Evolutionary conservation across 2,329 filamentous ascomycete species (phyloP).

Genomic region (Diaporthe citri): DNA sequence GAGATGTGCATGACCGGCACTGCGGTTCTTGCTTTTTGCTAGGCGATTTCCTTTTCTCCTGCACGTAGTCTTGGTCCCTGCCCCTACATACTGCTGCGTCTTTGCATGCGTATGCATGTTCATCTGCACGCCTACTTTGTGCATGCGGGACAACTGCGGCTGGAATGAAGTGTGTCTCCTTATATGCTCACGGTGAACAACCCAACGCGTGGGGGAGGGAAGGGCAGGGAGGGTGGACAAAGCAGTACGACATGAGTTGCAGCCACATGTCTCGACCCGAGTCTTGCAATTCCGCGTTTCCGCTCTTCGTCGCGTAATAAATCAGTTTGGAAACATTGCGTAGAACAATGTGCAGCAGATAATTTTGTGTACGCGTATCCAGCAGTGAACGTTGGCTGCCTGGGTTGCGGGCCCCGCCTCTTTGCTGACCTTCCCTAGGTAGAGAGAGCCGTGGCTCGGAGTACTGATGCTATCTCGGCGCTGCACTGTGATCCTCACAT

Average conservation of each 20-base stretch:
- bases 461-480: no score
- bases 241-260: not conserved
- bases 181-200: not conserved
- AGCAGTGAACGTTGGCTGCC: not conserved
- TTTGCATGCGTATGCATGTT: not conserved
- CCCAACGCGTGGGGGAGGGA: constrained; percentile 5
- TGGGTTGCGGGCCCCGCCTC: not conserved
- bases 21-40: not conserved
- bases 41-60: not conserved
- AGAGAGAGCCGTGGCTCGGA: no score
- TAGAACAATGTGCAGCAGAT: not conserved
- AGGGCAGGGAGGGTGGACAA: no score
- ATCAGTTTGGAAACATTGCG: not conserved
- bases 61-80: not conserved
- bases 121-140: not conserved
- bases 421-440: not conserved
- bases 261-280: constrained; percentile 12
- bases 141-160: not conserved
- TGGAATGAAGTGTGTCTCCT: not conserved
- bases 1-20: constrained; percentile 13
- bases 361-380: not conserved
- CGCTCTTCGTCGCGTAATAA: constrained; percentile 10
- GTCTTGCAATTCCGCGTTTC: constrained; percentile 23
- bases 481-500: no score
- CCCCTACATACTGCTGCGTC: not conserved